Percentiles rank a stretch among this genome's conserved stretches.
Conservation (phyloP, 164 flowering plant species). For the Piper betle region DNA sequence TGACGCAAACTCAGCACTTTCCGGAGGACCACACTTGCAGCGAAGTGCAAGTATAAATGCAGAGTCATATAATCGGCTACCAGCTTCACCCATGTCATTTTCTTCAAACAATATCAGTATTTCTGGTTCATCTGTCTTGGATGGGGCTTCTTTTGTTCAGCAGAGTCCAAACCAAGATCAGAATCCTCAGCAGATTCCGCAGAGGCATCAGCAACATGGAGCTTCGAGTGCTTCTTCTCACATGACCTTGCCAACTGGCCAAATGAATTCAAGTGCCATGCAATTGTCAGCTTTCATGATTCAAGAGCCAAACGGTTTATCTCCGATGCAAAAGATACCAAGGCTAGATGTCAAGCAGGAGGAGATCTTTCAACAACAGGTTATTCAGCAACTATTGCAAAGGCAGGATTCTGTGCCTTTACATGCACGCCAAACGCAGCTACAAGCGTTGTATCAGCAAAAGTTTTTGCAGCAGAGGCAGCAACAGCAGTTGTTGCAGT, state of each 20-base stretch:
- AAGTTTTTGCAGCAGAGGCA: slow-evolving; percentile 33
- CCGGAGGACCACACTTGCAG: slow-evolving; percentile 93
- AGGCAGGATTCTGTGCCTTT: slow-evolving; percentile 64
- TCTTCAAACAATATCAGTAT: slow-evolving; percentile 69
- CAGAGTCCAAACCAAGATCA: slow-evolving; percentile 63
- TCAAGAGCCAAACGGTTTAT: slow-evolving; percentile 45
- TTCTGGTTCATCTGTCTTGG: slow-evolving; percentile 70
- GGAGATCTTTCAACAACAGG: slow-evolving; percentile 65
- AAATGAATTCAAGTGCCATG: slow-evolving; percentile 26
- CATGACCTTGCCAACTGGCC: slow-evolving; percentile 40
- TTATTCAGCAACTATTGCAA: slow-evolving; percentile 66
- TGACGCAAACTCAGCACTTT: slow-evolving; percentile 86
- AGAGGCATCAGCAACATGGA: slow-evolving; percentile 47
- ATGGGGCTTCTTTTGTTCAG: slow-evolving; percentile 60
- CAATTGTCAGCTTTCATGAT: slow-evolving; percentile 32
- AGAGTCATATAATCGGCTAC: slow-evolving; percentile 68
- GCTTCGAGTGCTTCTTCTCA: slow-evolving; percentile 71
- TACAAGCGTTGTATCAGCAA: slow-evolving; percentile 75
- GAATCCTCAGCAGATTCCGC: slow-evolving; percentile 30
- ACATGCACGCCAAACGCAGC: slow-evolving; percentile 60
- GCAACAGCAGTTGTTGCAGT: slow-evolving; percentile 49
- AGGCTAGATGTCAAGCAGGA: slow-evolving; percentile 79
- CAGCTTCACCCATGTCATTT: slow-evolving; percentile 91
- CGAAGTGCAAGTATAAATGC: slow-evolving; percentile 88
- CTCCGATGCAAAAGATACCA: slow-evolving; percentile 74